Base-by-base conservation (phyloP, 78 protist genomes). In the Dictyostelium intermedium region DNA sequence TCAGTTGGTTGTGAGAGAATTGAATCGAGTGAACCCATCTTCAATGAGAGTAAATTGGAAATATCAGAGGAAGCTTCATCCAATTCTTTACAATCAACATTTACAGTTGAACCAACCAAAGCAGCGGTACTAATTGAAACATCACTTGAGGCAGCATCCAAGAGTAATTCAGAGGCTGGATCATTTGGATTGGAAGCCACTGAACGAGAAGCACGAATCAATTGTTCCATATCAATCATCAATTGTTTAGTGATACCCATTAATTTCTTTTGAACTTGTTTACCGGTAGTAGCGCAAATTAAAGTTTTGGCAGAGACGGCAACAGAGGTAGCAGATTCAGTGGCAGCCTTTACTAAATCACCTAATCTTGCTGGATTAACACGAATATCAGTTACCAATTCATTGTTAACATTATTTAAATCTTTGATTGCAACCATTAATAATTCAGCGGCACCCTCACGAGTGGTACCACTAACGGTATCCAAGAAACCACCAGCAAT, bases 41-140 rank as follows among this genome's bases (percentile, higher is more conserved):
- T 74, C 13, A 79, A 39, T 10, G 83, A 35, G 2, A 47, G 14
- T 10, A 85, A 70, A 35, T 56, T 47, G 0, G 78, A 32, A 72
- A 91, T 85, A 47, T 85, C 92, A n/a, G 27, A n/a, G 10, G 91
- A 61, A 27, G 96, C 96, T 39, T 94, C 96, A 47, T 94, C 96
- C n/a, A 85, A 41, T 37, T 85, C 93, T 41, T 87, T 94, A 61
- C 92, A 83, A 84, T 94, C 96, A 56, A 94, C 82, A 32, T 91
- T 91, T 20, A 83, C 37, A 9, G 93, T 32, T n/a, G 96, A 92
- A 74, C 93, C 96, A 20, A 94, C 91, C 11, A 94, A 30, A n/a
- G 76, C 47, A 8, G 96, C 91, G 25, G 89, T 39, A 11, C 79
- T 70, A 11, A 87, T 63, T 9, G 50, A n/a, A 20, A 86, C 96